Conservation (phyloP, 805 yeast species). For the Kodamaea hsintzibuensis region DNA sequence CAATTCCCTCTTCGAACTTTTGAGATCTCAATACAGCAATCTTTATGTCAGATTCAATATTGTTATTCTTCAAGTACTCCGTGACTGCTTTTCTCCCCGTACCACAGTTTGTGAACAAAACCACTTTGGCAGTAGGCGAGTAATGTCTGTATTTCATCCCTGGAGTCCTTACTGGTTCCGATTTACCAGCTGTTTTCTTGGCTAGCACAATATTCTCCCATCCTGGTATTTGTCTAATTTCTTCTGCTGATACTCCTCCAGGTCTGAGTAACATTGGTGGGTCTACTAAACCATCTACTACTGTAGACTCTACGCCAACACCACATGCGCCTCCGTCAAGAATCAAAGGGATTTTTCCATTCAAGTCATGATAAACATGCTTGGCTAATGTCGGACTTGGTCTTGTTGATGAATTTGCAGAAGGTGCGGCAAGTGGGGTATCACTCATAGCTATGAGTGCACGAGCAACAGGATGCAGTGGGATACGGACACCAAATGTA, state of each 20-base stretch:
- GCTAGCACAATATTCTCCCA: conserved; percentile 71
- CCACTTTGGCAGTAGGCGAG: conserved; percentile 84
- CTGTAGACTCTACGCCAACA: conserved; percentile 94
- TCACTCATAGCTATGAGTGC: conserved; percentile 84
- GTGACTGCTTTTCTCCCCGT: conserved; percentile 41
- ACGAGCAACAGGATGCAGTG: conserved; percentile 83
- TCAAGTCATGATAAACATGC: conserved; percentile 80
- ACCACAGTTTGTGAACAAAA: conserved; percentile 56
- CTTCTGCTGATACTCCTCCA: conserved; percentile 87
- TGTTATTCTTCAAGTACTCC: conserved; percentile 20
- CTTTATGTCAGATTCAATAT: conserved; percentile 23
- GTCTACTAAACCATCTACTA: conserved; percentile 78
- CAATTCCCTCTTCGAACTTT: conserved; percentile 23
- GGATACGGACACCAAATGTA: conserved; percentile 92
- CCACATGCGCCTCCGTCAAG: conserved; percentile 87
- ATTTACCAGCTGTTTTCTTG: conserved; percentile 60
- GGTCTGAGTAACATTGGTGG: conserved; percentile 93
- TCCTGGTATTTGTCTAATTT: conserved; percentile 68
- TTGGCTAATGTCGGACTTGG: conserved; percentile 91
- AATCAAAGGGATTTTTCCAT: conserved; percentile 78
- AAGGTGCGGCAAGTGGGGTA: conserved; percentile 94
- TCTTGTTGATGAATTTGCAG: conserved; percentile 93
- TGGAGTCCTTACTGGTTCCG: conserved; percentile 83
- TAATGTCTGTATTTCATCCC: conserved; percentile 98
- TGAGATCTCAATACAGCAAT: conserved; percentile 55